phyloP scores from a whole-genome alignment of 2,329 filamentous ascomycete species.

The Fusarium veterinarium region DNA sequence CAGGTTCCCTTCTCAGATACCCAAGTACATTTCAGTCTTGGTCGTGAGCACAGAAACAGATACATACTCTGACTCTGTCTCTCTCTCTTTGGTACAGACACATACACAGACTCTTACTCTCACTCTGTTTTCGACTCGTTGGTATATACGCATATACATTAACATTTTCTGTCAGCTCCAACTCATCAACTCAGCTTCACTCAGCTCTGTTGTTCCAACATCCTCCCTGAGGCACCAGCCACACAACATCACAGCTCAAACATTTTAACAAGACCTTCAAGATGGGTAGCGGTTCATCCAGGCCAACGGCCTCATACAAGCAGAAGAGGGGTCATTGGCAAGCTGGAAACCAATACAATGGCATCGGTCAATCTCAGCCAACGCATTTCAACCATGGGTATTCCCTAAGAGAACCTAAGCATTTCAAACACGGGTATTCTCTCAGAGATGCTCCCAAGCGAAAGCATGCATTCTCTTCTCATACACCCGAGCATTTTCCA shows the following conservation, averaged over 20 bases:
- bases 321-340: background rate
- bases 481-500: no score
- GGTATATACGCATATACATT: rapidly evolving
- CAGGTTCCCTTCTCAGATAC: background rate
- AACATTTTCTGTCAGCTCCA: background rate
- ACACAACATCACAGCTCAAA: background rate
- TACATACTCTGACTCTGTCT: background rate
- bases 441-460: background rate
- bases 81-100: background rate
- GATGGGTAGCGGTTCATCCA: background rate
- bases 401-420: background rate
- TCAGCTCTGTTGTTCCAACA: background rate
- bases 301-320: no score
- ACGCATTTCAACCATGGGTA: background rate
- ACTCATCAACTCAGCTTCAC: background rate
- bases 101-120: background rate
- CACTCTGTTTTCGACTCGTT: rapidly evolving
- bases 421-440: background rate
- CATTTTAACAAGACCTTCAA: rapidly evolving
- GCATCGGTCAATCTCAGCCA: background rate
- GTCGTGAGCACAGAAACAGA: no score
- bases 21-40: no score
- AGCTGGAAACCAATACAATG: background rate
- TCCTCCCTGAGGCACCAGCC: background rate
- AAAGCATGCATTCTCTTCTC: no score